phyloP scores from a whole-genome alignment of 495 filamentous ascomycete species.

The Hypoxylon lienhwacheense region DNA sequence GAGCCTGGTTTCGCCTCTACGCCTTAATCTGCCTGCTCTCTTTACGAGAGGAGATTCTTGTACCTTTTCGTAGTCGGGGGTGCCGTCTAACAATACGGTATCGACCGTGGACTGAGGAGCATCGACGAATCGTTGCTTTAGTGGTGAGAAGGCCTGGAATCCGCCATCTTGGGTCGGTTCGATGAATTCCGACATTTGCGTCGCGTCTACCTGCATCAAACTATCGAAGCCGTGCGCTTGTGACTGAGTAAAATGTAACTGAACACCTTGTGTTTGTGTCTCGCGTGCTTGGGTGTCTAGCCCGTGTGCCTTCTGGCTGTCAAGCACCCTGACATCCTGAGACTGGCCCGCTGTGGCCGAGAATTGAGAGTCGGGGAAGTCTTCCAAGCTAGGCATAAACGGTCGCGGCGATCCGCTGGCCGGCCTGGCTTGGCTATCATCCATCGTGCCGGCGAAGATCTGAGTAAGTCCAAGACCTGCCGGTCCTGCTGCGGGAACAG shows the following conservation, averaged over 20 bases:
- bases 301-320: slow-evolving; percentile 58
- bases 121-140: slow-evolving; percentile 63
- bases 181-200: slow-evolving; percentile 62
- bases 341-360: slow-evolving; percentile 50
- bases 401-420: slow-evolving; percentile 39
- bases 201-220: slow-evolving; percentile 49
- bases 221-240: slow-evolving; percentile 57
- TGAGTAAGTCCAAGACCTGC: slow-evolving; percentile 78
- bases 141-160: slow-evolving; percentile 59
- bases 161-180: slow-evolving; percentile 88
- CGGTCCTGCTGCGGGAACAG: slow-evolving; percentile 53
- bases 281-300: slow-evolving; percentile 34
- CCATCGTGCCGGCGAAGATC: slow-evolving; percentile 91
- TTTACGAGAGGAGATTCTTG: slow-evolving; percentile 63
- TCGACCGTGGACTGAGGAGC: slow-evolving; percentile 69
- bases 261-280: slow-evolving; percentile 53
- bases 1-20: slow-evolving; percentile 40
- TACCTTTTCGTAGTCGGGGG: slow-evolving; percentile 37
- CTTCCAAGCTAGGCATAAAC: slow-evolving; percentile 45
- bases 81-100: slow-evolving; percentile 60
- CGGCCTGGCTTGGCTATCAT: slow-evolving; percentile 55
- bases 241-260: slow-evolving; percentile 56
- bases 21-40: slow-evolving; percentile 61
- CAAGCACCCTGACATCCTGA: slow-evolving; percentile 60
- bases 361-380: slow-evolving; percentile 53